These are phyloP conservation scores for Lepidium africanum DNA, from an alignment of 345 rosid species.

Conservation along the genomic window DNA sequence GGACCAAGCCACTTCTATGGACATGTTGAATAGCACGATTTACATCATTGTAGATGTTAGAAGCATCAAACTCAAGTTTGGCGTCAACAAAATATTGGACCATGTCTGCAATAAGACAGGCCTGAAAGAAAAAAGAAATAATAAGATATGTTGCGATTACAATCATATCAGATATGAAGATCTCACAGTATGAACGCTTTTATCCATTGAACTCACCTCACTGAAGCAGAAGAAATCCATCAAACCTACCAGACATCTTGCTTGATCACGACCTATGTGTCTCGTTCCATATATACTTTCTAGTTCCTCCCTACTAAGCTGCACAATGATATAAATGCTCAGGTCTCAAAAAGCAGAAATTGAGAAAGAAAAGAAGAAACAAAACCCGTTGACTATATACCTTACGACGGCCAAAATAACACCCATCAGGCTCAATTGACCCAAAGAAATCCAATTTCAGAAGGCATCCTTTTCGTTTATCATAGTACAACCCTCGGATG, in stretches of 20 bases:
- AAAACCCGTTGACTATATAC: constrained; percentile 22
- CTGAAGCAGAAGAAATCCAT: constrained; percentile 99
- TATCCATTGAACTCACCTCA: constrained; percentile 48
- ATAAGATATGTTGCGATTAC: not conserved
- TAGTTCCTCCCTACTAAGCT: constrained; percentile 67
- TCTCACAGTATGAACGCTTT: not conserved
- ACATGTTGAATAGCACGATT: constrained; percentile 92
- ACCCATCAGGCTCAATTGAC: constrained; percentile 91
- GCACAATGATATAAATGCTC: not conserved
- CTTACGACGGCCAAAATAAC: constrained; percentile 90
- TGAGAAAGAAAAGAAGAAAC: not conserved
- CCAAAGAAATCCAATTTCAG: constrained; percentile 97
- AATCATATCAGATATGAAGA: not conserved
- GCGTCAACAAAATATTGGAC: constrained; percentile 91
- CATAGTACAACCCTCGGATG: constrained; percentile 84
- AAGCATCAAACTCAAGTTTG: constrained; percentile 87
- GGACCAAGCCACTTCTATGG: constrained; percentile 87
- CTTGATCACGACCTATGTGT: constrained; percentile 91
- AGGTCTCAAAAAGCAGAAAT: not conserved
- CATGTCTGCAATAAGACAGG: constrained; percentile 91
- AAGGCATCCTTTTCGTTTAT: constrained; percentile 76
- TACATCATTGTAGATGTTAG: constrained; percentile 93
- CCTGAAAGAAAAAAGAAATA: constrained; percentile 31
- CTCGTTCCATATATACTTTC: constrained; percentile 71
- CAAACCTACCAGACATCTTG: constrained; percentile 78